Base-by-base conservation (phyloP, 257 asterid genomes). In the Ehretia macrophylla region DNA sequence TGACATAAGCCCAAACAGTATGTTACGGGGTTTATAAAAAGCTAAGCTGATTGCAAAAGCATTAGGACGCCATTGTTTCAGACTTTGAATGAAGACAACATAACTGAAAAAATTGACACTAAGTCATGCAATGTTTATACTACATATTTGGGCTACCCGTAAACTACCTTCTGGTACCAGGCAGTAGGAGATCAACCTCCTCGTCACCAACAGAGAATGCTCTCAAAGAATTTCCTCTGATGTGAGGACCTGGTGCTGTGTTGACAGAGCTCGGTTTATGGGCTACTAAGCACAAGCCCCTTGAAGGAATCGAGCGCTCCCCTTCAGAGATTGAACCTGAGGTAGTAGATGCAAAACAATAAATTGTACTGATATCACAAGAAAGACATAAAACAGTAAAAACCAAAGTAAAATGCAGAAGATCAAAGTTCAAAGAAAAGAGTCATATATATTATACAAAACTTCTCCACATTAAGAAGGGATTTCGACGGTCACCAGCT, bases 171-270 rank as follows among this genome's bases (percentile, higher is more conserved):
- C 78, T 82, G 44, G 80, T 70, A 63, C 80, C 85, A 40, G 85
- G 85, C 60, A 79, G 68, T 46, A 79, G 79, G 49, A 79, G 77
- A 73, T 79, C 85, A 32, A 77, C 85, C 49, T 79, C 85, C 66
- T 64, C 65, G 55, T 79, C 79, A 37, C 85, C 85, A 19, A 72
- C 71, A 6, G 85, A 69, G 73, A 51, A 57, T 57, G 85, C 85
- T 65, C 62, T 72, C 66, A 79, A 51, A 14, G 77, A 63, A 51
- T 74, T 72, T 64, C 85, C 85, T 70, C 85, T 59, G 17, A 72
- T 64, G 21, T 79, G 85, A 39, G 82, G 75, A 72, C 85, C 85
- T 35, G 85, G 82, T 42, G 56, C 68, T 48, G 55, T 71, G 60
- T 70, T 73, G 53, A 76, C 78, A 8, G 69, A 76, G 68, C 65